phyloP scores from a whole-genome alignment of 73 alveolate species.

The Tetrahymena elliotti region DNA sequence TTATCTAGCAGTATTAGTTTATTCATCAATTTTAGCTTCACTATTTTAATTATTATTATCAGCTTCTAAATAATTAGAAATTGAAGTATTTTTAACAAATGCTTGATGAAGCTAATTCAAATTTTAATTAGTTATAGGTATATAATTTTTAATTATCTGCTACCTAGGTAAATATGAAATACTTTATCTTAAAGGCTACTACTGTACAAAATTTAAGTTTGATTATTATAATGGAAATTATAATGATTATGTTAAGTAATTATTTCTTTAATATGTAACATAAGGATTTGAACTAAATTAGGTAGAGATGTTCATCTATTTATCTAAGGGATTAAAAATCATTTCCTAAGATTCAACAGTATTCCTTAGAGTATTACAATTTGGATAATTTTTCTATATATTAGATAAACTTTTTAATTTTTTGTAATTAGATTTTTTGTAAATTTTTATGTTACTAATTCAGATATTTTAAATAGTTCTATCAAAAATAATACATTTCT shows the following conservation, averaged over 20 bases:
- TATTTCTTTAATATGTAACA: neutral
- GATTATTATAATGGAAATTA: neutral
- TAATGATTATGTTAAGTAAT: neutral
- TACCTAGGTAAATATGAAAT: neutral
- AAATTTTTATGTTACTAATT: neutral
- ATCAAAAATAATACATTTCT: neutral
- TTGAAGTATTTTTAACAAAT: too few relatives aligned
- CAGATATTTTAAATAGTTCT: neutral
- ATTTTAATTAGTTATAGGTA: neutral
- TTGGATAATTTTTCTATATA: too few relatives aligned
- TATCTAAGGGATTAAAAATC: neutral
- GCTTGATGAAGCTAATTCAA: neutral
- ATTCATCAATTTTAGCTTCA: neutral
- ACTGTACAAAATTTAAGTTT: neutral
- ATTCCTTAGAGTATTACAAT: too few relatives aligned
- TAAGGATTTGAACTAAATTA: neutral
- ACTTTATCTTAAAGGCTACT: neutral
- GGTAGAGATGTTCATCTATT: neutral
- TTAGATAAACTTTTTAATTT: too few relatives aligned
- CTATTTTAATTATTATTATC: too few relatives aligned
- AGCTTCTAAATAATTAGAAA: neutral
- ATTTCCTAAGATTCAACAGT: too few relatives aligned
- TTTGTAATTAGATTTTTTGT: neutral
- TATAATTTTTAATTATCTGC: too few relatives aligned
- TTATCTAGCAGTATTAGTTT: neutral